phyloP scores from a whole-genome alignment of 2,329 filamentous ascomycete genomes.

The Microthyrium microscopicum region DNA sequence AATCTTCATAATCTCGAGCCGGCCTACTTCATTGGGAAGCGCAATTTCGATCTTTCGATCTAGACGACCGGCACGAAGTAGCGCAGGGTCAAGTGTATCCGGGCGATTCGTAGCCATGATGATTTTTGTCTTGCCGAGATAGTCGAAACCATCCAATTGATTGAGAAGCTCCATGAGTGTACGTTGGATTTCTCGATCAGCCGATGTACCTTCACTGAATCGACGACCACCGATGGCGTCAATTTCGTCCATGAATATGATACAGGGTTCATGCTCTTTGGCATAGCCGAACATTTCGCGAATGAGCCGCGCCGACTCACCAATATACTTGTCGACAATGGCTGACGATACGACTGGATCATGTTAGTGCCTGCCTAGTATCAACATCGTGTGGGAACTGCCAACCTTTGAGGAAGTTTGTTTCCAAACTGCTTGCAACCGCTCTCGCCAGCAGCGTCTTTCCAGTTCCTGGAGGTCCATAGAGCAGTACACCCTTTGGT shows the following conservation, averaged over 20 bases:
- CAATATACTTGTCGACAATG: constrained; percentile 99
- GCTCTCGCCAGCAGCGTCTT: constrained; percentile 91
- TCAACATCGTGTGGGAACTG: constrained; percentile 10
- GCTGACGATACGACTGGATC: constrained; percentile 89
- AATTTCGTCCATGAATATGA: constrained; percentile 99
- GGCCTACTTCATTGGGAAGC: constrained; percentile 88
- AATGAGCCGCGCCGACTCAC: constrained; percentile 91
- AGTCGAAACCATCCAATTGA: constrained; percentile 97
- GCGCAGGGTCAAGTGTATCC: constrained; percentile 83
- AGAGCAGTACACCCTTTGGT: constrained; percentile 90
- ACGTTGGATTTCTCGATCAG: constrained; percentile 94
- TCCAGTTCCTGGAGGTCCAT: constrained; percentile 89
- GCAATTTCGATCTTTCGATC: constrained; percentile 98
- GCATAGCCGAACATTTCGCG: constrained; percentile 99
- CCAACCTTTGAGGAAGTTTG: constrained; percentile 98
- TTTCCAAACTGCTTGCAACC: constrained; percentile 90
- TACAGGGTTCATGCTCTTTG: constrained; percentile 97
- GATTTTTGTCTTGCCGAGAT: constrained; percentile 98
- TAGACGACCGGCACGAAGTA: constrained; percentile 80
- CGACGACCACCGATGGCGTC: constrained; percentile 93
- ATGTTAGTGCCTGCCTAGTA: background rate
- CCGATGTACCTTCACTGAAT: constrained; percentile 94
- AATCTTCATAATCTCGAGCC: constrained; percentile 96
- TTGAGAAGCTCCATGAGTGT: constrained; percentile 98
- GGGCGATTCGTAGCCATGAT: constrained; percentile 99